Base-by-base conservation (phyloP, 306 rosid genomes). In the Inga leiocalycina region DNA sequence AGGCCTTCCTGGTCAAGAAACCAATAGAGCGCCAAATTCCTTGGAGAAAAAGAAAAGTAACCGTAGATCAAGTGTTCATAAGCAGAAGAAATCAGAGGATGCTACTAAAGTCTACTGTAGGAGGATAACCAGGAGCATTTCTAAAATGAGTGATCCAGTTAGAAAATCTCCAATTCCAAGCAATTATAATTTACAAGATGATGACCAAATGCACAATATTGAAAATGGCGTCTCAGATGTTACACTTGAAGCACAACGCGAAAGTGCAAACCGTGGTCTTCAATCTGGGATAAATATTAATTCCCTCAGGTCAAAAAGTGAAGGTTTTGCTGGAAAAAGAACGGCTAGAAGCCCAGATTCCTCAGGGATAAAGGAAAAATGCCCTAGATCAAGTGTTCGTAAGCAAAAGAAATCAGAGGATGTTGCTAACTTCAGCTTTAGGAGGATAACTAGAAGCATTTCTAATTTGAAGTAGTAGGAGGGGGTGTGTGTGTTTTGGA, bases 51-150 rank as follows among this genome's bases (percentile, higher is more conserved):
- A 43, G 51, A 49, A 70, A 37, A 74, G 48, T 6, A 27, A 16
- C 24, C 68, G 14, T 4, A 54, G 14, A 32, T 46, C 77, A 17
- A 41, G 73, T 65, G 82, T 35, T 37, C 15, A 39, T 46, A 52
- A 76, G 82, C 57, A 72, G 80, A 76, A 76, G 74, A 84, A 59
- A n/a, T 39, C 32, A 49, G 46, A 66, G 80, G 78, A 83, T 35
- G 62, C 20, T 1, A 5, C 10, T 57, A 51, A 76, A 2, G 22
- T 7, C 15, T 3, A 19, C n/a, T 54, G 20, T 8, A 22, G 78
- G 54, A 81, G 35, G 65, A 67, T 83, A 66, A 84, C 81, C 7
- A 84, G 87, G 81, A 87, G 81, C 76, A 57, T 74, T 77, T 79
- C 86, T 13, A 61, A 75, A 65, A 80, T 30, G 70, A 30, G 20